These are phyloP conservation scores for Plasmodium yoelii DNA, from an alignment of 169 alveolate genomes.

Conservation along the genomic window DNA sequence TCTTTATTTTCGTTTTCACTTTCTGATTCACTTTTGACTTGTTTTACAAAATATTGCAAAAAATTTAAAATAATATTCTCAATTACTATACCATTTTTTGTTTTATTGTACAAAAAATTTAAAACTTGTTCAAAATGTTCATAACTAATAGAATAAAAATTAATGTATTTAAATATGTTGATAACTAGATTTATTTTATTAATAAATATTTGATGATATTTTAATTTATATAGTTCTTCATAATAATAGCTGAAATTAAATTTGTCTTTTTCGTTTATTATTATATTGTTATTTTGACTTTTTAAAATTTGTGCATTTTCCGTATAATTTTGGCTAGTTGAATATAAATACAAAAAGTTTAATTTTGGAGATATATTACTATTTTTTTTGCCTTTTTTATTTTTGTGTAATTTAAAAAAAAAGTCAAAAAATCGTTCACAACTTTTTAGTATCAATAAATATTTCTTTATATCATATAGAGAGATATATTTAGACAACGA, in stretches of 20 bases:
- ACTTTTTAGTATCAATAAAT: conserved; percentile 22
- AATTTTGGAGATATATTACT: background rate
- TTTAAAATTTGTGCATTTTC: conserved; percentile 22
- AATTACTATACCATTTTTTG: conserved; percentile 46
- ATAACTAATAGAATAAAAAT: conserved; percentile 10
- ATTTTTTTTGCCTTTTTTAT: conserved; percentile 1
- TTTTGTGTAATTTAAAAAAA: conserved; percentile 40
- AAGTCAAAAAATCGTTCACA: conserved; percentile 38
- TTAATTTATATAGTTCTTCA: conserved; percentile 42
- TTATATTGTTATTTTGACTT: background rate
- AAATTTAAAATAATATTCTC: conserved; percentile 22
- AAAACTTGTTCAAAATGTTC: conserved; percentile 9
- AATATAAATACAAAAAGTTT: conserved; percentile 43
- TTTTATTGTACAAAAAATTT: conserved; percentile 13
- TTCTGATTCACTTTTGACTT: background rate
- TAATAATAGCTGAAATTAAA: conserved; percentile 20
- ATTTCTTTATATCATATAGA: conserved; percentile 18
- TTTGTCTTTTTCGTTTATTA: background rate
- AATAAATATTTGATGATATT: conserved; percentile 43
- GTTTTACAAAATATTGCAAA: conserved; percentile 1
- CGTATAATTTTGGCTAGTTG: conserved; percentile 15
- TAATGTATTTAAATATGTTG: conserved; percentile 4
- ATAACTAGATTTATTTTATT: conserved; percentile 17
- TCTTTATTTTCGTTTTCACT: background rate
- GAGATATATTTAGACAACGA: conserved; percentile 20